These are phyloP conservation scores for Syzygium syzygioides DNA, from an alignment of 441 rosid genomes.

Conservation along the genomic window DNA sequence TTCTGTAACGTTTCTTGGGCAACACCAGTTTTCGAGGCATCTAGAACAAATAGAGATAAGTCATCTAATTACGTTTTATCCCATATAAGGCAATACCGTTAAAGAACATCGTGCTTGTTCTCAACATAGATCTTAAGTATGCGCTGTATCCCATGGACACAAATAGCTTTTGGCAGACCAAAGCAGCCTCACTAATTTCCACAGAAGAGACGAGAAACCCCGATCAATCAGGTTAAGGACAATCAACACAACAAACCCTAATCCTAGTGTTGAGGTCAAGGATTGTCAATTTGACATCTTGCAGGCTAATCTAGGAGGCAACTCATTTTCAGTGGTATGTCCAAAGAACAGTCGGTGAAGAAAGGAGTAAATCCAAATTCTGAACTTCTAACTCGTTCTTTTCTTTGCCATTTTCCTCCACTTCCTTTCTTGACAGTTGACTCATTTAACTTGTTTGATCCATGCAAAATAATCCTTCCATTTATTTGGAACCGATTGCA, in stretches of 20 bases:
- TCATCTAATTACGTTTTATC: neutral
- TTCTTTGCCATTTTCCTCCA: neutral
- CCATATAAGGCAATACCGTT: neutral
- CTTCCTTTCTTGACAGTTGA: neutral
- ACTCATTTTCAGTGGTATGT: neutral
- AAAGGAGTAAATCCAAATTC: neutral
- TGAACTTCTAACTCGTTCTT: neutral
- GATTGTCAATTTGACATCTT: neutral
- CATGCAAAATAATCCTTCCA: neutral
- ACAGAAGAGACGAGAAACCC: neutral
- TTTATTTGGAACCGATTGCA: neutral
- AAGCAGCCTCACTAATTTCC: neutral
- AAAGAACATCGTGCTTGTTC: neutral
- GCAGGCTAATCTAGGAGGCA: neutral
- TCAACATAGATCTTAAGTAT: neutral
- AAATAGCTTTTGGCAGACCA: neutral
- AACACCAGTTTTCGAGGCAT: slow-evolving; percentile 78
- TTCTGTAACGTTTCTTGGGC: slow-evolving; percentile 82
- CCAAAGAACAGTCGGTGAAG: neutral
- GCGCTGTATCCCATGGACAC: neutral
- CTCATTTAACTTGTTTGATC: neutral
- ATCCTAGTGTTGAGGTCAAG: neutral
- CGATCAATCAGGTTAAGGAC: neutral
- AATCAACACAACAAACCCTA: neutral
- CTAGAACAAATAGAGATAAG: slow-evolving; percentile 23